Percentiles rank a stretch among this genome's conserved stretches.
Evolutionary conservation across 75 land plant species (phyloP).

Genomic region (Sequoia sempervirens): DNA sequence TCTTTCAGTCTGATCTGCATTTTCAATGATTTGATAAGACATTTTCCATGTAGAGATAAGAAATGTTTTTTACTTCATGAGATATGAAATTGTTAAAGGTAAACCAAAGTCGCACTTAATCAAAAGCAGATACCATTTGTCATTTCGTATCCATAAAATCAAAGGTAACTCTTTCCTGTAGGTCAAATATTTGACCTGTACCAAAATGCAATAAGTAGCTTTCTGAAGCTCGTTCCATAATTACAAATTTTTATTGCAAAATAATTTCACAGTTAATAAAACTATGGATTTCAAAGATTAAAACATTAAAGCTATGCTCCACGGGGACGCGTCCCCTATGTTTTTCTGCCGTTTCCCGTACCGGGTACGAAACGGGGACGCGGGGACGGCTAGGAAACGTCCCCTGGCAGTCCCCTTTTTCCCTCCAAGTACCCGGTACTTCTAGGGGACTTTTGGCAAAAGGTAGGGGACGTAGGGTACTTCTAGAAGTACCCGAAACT

Average conservation of each 20-base stretch:
- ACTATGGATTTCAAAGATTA: background rate
- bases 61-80: background rate
- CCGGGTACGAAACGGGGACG: no score
- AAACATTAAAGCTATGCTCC: background rate
- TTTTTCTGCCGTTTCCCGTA: no score
- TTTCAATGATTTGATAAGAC: background rate
- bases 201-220: background rate
- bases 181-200: background rate
- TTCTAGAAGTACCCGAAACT: no score
- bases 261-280: background rate
- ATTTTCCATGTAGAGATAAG: background rate
- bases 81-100: background rate
- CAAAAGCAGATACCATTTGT: background rate
- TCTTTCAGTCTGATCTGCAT: background rate
- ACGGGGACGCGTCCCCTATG: no score
- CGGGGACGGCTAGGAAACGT: no score
- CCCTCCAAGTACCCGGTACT: no score
- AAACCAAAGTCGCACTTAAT: background rate
- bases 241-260: background rate
- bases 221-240: background rate
- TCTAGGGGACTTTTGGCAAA: no score
- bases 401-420: no score
- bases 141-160: background rate
- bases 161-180: background rate
- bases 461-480: no score